Percentiles rank a stretch among this genome's conserved stretches.
Evolutionary conservation across 2,329 filamentous ascomycete species (phyloP).

Genomic region (Colletotrichum higginsianum): DNA sequence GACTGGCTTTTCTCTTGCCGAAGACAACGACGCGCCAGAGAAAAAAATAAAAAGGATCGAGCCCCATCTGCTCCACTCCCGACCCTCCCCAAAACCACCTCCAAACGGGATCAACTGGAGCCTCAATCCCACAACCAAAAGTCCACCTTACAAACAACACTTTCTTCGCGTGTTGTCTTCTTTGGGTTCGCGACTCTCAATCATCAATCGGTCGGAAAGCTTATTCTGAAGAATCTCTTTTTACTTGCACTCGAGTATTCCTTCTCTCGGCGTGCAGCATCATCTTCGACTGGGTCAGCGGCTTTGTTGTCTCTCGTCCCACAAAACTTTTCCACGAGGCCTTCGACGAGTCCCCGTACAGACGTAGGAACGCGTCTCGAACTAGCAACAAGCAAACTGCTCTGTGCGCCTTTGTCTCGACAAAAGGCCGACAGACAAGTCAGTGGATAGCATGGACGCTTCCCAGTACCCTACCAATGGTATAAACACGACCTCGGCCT

Average conservation of each 20-base stretch:
- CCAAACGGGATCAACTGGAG: conserved; percentile 45
- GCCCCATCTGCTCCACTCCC: conserved; percentile 44
- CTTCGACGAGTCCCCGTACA: conserved; percentile 38
- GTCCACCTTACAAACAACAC: conserved; percentile 42
- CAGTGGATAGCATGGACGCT: conserved; percentile 65
- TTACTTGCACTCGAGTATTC: conserved; percentile 28
- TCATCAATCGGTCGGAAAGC: conserved; percentile 38
- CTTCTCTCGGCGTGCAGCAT: conserved; percentile 21
- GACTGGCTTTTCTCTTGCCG: conserved; percentile 38
- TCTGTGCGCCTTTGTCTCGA: conserved; percentile 42
- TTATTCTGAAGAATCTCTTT: conserved; percentile 19
- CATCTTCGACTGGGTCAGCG: conserved; percentile 31
- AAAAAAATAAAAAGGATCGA: conserved; percentile 43
- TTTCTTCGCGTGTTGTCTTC: conserved; percentile 39
- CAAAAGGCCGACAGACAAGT: conserved; percentile 37
- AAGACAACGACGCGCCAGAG: conserved; percentile 33
- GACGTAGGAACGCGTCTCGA: conserved; percentile 43
- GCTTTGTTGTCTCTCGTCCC: conserved; percentile 40
- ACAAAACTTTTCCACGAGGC: conserved; percentile 39
- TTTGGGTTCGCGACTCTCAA: conserved; percentile 41
- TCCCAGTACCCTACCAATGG: conserved; percentile 69
- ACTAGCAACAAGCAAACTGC: conserved; percentile 31
- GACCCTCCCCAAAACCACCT: conserved; percentile 44
- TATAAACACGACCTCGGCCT: conserved; percentile 67
- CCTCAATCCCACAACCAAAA: conserved; percentile 44